These are phyloP conservation scores for Calocybe cyanea DNA, from an alignment of 768 basidiomycete species.

Conservation along the genomic window DNA sequence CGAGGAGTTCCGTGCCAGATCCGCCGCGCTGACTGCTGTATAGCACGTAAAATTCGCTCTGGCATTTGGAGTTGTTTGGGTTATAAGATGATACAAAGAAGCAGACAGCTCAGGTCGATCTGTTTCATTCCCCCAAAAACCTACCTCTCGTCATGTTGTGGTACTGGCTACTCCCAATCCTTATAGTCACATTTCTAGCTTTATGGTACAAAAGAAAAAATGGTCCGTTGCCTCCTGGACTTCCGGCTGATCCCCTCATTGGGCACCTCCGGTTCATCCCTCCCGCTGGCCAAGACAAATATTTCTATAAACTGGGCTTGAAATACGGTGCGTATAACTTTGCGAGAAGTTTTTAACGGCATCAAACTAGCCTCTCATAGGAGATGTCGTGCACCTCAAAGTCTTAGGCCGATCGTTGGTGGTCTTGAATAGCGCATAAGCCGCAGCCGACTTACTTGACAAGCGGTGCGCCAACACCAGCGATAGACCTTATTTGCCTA, in stretches of 20 bases:
- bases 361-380: neutral
- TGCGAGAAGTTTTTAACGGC: neutral
- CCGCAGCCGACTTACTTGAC: neutral
- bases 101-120: no score
- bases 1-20: no score
- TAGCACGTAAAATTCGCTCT: no score
- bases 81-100: no score
- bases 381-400: neutral
- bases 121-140: no score
- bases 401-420: neutral
- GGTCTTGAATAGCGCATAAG: neutral
- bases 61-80: no score
- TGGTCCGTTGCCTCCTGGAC: slow-evolving; percentile 3
- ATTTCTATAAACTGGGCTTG: neutral
- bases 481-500: neutral
- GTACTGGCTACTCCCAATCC: no score
- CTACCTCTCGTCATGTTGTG: no score
- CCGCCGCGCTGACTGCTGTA: no score
- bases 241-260: neutral
- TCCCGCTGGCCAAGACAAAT: neutral
- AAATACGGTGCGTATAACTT: neutral
- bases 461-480: neutral
- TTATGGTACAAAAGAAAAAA: neutral
- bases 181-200: no score
- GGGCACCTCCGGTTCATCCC: slow-evolving; percentile 1